Percentiles rank a stretch among this genome's conserved stretches.
phyloP scores from a whole-genome alignment of 2,329 filamentous ascomycete species.

The Colletotrichum tanaceti region DNA sequence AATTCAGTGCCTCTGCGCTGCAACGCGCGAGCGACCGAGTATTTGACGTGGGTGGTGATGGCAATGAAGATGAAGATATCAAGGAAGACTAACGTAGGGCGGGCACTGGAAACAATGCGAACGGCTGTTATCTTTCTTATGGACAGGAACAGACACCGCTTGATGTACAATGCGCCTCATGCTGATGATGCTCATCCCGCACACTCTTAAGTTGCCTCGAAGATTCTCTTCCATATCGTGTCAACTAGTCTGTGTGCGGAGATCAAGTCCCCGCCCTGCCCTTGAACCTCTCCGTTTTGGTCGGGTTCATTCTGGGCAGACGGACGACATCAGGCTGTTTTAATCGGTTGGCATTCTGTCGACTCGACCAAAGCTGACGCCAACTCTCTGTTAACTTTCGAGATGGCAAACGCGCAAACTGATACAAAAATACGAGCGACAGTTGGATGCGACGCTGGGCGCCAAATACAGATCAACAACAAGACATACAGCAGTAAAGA shows the following conservation, averaged over 20 bases:
- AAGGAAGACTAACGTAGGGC: constrained; percentile 39
- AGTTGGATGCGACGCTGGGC: background rate
- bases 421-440: constrained; percentile 30
- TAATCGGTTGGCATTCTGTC: constrained; percentile 24
- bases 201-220: constrained; percentile 98
- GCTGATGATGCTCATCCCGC: constrained; percentile 60
- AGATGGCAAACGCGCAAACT: constrained; percentile 37
- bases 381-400: constrained; percentile 21
- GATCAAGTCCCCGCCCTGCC: constrained; percentile 65
- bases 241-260: constrained; percentile 98
- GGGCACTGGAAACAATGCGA: constrained; percentile 26
- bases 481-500: background rate
- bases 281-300: constrained; percentile 66
- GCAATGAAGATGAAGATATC: constrained; percentile 66
- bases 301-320: constrained; percentile 44
- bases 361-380: constrained; percentile 23
- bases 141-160: constrained; percentile 31
- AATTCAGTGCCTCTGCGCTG: constrained; percentile 77
- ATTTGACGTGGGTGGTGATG: constrained; percentile 78
- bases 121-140: constrained; percentile 23
- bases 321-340: constrained; percentile 40
- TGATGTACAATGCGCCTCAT: constrained; percentile 30
- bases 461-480: too few relatives aligned
- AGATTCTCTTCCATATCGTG: constrained; percentile 80
- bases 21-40: constrained; percentile 83